phyloP scores from a whole-genome alignment of 2,329 filamentous ascomycete genomes.

The Alternaria tenuissima region DNA sequence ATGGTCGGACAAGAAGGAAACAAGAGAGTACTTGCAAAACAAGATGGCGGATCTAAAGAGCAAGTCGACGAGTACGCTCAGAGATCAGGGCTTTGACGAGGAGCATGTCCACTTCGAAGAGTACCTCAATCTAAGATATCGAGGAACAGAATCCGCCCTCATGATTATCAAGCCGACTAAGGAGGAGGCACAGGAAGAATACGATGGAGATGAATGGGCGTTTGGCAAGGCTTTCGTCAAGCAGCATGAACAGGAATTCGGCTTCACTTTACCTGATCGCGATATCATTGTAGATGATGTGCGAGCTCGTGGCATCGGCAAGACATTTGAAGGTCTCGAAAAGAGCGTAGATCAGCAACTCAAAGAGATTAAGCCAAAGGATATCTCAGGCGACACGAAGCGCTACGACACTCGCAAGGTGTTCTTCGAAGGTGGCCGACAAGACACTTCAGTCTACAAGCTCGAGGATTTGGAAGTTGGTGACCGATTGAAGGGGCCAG shows the following conservation, averaged over 20 bases:
- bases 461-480: conserved; percentile 77
- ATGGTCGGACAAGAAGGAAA: conserved; percentile 66
- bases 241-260: conserved; percentile 92
- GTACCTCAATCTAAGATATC: conserved; percentile 92
- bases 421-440: conserved; percentile 83
- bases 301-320: conserved; percentile 85
- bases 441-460: conserved; percentile 83
- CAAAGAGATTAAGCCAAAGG: conserved; percentile 69
- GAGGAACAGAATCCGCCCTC: conserved; percentile 87
- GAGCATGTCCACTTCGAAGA: conserved; percentile 83
- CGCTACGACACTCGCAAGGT: conserved; percentile 73
- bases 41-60: conserved; percentile 83
- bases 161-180: conserved; percentile 82
- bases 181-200: conserved; percentile 67
- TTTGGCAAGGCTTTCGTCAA: conserved; percentile 85
- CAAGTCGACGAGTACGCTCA: conserved; percentile 73
- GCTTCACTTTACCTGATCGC: conserved; percentile 83
- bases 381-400: conserved; percentile 66
- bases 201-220: conserved; percentile 74
- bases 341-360: conserved; percentile 87
- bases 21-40: conserved; percentile 68
- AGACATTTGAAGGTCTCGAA: conserved; percentile 80
- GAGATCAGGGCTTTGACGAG: conserved; percentile 80
- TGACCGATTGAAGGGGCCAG: conserved; percentile 78
- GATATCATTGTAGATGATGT: conserved; percentile 93